A percentile compares a stretch with the other conserved stretches of the same genome.
Evolutionary conservation across 805 yeast species (phyloP).

Genomic region (Monosporozyma solicola): DNA sequence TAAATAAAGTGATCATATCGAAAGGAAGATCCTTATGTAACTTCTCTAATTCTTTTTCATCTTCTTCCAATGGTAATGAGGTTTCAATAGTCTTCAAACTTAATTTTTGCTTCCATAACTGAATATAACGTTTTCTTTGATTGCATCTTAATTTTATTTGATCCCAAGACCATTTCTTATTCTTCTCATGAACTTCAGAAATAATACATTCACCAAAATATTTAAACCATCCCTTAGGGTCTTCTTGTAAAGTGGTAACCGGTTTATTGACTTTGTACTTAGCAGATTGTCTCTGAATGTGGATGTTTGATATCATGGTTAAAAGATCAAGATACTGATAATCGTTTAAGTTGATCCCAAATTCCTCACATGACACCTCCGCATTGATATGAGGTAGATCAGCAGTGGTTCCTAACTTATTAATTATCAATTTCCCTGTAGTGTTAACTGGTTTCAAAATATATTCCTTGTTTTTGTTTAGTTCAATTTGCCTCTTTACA

Average conservation of each 20-base stretch:
- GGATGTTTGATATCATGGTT: conserved; percentile 72
- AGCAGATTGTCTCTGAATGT: conserved; percentile 69
- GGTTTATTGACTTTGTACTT: conserved; percentile 72
- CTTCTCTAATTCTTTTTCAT: conserved; percentile 34
- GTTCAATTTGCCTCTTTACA: not conserved
- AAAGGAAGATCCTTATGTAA: conserved; percentile 54
- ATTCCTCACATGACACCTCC: conserved; percentile 75
- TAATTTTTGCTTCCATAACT: conserved; percentile 57
- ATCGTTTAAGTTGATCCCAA: conserved; percentile 78
- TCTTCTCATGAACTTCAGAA: conserved; percentile 71
- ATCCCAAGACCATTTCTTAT: conserved; percentile 85
- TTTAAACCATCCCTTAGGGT: conserved; percentile 72
- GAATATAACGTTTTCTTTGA: conserved; percentile 57
- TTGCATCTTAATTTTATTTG: conserved; percentile 62
- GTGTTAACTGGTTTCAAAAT: conserved; percentile 86
- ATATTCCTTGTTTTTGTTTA: not conserved
- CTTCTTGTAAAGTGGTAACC: conserved; percentile 36
- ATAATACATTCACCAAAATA: conserved; percentile 73
- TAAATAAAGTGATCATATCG: conserved; percentile 78
- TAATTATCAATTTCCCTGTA: conserved; percentile 68
- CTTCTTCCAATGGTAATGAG: conserved; percentile 29
- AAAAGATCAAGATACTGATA: conserved; percentile 76
- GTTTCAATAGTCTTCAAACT: conserved; percentile 27
- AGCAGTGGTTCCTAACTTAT: conserved; percentile 69
- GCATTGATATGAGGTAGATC: conserved; percentile 60